These are phyloP conservation scores for Eucalyptus tenuipes DNA, from an alignment of 345 rosid genomes.

Conservation along the genomic window DNA sequence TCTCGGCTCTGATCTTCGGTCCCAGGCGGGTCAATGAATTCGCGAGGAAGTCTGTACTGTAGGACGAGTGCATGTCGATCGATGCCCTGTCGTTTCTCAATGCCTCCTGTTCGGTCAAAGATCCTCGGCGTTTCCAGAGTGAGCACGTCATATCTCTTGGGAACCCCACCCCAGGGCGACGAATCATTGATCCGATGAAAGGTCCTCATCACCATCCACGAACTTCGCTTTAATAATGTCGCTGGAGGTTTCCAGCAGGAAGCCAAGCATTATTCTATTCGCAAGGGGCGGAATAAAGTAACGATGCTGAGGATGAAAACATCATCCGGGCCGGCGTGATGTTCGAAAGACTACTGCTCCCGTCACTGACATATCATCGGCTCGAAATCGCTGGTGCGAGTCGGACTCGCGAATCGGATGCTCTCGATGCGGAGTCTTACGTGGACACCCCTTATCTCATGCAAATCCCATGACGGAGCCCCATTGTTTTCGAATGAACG, in stretches of 20 bases:
- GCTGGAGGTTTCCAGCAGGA: background rate
- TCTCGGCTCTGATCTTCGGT: background rate
- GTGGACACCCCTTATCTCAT: background rate
- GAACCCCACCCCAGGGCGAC: background rate
- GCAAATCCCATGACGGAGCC: background rate
- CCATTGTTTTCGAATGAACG: background rate
- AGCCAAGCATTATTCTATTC: background rate
- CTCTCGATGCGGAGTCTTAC: background rate
- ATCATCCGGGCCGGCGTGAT: background rate
- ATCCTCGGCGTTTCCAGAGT: background rate
- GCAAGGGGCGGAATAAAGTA: background rate
- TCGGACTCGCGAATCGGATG: background rate
- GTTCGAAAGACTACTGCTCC: background rate
- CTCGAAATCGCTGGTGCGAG: background rate
- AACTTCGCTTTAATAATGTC: background rate
- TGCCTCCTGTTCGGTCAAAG: background rate
- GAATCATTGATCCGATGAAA: background rate
- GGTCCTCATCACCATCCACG: background rate
- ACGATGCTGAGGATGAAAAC: background rate
- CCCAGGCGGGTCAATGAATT: background rate
- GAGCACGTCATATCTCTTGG: background rate
- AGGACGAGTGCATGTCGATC: background rate
- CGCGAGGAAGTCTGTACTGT: background rate
- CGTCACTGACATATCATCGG: background rate
- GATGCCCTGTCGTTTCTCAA: background rate